Base-by-base conservation (phyloP, 2,329 filamentous ascomycete genomes). In the Alternaria atra region DNA sequence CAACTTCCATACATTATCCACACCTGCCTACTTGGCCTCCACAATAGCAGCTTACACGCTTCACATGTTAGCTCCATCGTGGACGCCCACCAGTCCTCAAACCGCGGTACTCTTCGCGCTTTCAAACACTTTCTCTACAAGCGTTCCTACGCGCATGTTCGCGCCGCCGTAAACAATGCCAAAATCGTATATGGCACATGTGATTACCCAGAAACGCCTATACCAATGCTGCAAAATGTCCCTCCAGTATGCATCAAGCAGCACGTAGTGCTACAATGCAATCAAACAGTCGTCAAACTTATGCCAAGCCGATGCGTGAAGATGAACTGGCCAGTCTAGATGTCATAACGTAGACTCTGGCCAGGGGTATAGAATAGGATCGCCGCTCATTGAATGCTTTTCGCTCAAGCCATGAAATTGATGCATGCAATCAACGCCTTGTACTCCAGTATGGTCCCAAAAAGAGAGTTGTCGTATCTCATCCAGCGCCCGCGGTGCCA, bases 401-500 rank as follows among this genome's bases (percentile, higher is more conserved):
- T 63, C 55, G 61, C 60, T 61, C 42, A 59, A 57, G 55, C 55
- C 61, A 53, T 52, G 58, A 62, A 66, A 60, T 64, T 63, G 53
- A 46, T 47, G 64, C 27, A 65, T 57, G 55, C 64, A 68, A 37
- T 17, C 43, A 54, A 68, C 64, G 68, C 69, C 67, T 27, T 58
- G 37, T 65, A 72, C 69, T 69, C 73, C 75, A 66, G 69, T 67
- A 60, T 53, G 59, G 52, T 58, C 37, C 54, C 50, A 47, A 43
- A 58, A 55, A 57, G 30, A 58, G 40, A 40, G 20, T 40, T 7
- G 50, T 48, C 43, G 43, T 52, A 15, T 56, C 52, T 70, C 66
- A 79, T 32, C 73, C 73, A 32, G 76, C 76, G 40, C 76, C 77
- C n/a, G 77, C 73, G 17, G 74, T 77, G 48, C 77, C 74, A 35